Percentiles rank a stretch among this genome's conserved stretches.
Conservation (phyloP, 2,329 filamentous ascomycete species). For the Chaetomiaceae sp. region DNA sequence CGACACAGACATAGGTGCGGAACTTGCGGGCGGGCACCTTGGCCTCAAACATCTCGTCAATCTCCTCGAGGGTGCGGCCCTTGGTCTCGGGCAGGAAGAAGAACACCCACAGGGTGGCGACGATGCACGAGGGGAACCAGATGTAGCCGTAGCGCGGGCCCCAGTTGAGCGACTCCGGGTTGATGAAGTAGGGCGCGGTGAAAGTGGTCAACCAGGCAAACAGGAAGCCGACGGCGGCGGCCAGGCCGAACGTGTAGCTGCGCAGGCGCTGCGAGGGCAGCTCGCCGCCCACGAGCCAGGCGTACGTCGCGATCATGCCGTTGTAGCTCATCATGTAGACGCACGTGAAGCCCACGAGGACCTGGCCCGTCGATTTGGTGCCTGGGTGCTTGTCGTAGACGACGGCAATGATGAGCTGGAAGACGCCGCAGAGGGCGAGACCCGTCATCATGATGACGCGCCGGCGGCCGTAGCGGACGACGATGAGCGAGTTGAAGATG, state of each 20-base stretch:
- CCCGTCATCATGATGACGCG: conserved; percentile 49
- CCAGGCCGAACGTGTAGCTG: conserved; percentile 52
- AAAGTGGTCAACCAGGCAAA: conserved; percentile 54
- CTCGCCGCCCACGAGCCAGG: conserved; percentile 54
- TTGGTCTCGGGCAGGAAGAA: conserved; percentile 52
- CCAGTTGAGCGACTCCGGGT: conserved; percentile 49
- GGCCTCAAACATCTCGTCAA: conserved; percentile 45
- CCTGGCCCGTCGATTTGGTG: conserved; percentile 37
- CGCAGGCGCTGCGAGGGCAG: conserved; percentile 53
- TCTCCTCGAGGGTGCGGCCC: conserved; percentile 48
- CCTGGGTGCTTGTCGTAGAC: conserved; percentile 44
- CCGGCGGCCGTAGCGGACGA: conserved; percentile 49
- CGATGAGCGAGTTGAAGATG: conserved; percentile 47
- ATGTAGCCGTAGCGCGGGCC: conserved; percentile 55
- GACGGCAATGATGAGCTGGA: conserved; percentile 50
- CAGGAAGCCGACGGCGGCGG: conserved; percentile 51
- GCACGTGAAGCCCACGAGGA: conserved; percentile 48
- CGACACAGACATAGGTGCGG: conserved; percentile 29
- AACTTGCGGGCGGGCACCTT: conserved; percentile 38
- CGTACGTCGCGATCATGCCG: conserved; percentile 49
- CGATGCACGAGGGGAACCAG: conserved; percentile 46
- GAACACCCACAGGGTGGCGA: conserved; percentile 36
- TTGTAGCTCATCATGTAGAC: conserved; percentile 53
- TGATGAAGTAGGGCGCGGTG: conserved; percentile 57
- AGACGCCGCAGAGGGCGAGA: conserved; percentile 46